Evolutionary conservation across 169 alveolate genomes (phyloP).

Genomic region (Cryptosporidium canis): DNA sequence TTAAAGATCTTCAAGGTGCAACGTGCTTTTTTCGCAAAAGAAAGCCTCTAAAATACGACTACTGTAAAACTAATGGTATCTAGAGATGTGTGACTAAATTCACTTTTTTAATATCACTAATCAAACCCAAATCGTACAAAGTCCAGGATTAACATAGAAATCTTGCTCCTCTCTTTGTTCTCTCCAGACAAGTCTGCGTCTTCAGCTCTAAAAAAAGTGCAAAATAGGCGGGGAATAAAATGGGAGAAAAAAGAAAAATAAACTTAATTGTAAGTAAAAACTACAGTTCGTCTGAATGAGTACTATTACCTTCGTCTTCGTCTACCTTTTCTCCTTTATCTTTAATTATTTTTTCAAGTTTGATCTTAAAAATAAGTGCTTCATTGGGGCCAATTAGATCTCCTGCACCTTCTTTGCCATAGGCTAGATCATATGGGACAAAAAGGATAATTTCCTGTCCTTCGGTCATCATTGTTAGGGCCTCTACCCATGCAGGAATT

Average conservation of each 20-base stretch:
- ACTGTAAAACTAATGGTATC: slow-evolving; percentile 1
- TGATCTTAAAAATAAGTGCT: slow-evolving; percentile 36
- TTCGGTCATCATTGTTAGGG: slow-evolving; percentile 57
- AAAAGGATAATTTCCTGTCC: slow-evolving; percentile 43
- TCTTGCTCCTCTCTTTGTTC: slow-evolving; percentile 46
- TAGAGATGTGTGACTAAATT: slow-evolving; percentile 43
- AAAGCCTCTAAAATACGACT: slow-evolving; percentile 9
- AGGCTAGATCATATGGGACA: slow-evolving; percentile 32
- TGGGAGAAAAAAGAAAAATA: neutral
- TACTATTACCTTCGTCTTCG: neutral
- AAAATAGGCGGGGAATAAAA: neutral
- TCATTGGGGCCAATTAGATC: slow-evolving; percentile 60
- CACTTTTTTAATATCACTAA: neutral
- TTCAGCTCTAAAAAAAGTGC: neutral
- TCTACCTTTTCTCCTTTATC: neutral
- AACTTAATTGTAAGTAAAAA: neutral
- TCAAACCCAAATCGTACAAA: slow-evolving; percentile 5
- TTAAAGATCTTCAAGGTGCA: slow-evolving; percentile 49
- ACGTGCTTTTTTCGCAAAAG: neutral
- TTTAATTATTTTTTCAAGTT: slow-evolving; percentile 15
- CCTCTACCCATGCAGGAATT: slow-evolving; percentile 64
- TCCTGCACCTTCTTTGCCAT: slow-evolving; percentile 65
- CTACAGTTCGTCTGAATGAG: slow-evolving; percentile 16
- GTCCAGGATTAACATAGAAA: slow-evolving; percentile 7
- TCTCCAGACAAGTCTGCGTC: neutral